Evolutionary conservation across 2,329 filamentous ascomycete species (phyloP).

Genomic region (Arthrinium puccinioides): DNA sequence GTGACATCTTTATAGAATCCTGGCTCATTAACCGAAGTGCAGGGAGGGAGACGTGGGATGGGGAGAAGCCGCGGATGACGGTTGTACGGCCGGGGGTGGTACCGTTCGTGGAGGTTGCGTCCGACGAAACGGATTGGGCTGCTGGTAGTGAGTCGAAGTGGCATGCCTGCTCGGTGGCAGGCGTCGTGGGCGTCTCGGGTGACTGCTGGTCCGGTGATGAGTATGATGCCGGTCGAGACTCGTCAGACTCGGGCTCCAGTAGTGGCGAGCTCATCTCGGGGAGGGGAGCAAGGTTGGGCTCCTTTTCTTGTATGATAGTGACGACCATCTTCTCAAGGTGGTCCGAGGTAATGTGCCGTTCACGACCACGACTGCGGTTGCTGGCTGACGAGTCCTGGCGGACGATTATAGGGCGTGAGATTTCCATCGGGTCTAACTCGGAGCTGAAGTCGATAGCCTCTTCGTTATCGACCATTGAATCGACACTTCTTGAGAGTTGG

Average conservation of each 20-base stretch:
- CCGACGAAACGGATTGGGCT: slow-evolving; percentile 22
- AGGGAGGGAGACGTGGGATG: slow-evolving; percentile 51
- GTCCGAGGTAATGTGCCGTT: slow-evolving; percentile 87
- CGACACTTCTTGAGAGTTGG: slow-evolving; percentile 69
- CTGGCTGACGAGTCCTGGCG: slow-evolving; percentile 65
- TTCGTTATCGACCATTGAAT: slow-evolving; percentile 60
- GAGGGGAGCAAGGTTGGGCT: slow-evolving; percentile 51
- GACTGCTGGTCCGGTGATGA: slow-evolving; percentile 50
- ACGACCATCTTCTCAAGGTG: slow-evolving; percentile 92
- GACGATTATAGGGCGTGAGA: slow-evolving; percentile 59
- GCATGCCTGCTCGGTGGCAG: slow-evolving; percentile 18
- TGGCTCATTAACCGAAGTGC: slow-evolving; percentile 37
- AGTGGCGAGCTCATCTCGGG: slow-evolving; percentile 31
- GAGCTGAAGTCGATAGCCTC: slow-evolving; percentile 53
- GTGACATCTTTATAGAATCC: slow-evolving; percentile 25
- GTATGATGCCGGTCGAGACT: slow-evolving; percentile 18
- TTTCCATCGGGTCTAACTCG: slow-evolving; percentile 48
- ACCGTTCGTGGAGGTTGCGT: slow-evolving; percentile 46
- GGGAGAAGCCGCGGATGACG: slow-evolving; percentile 81
- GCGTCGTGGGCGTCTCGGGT: slow-evolving; percentile 27
- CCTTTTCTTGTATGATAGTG: slow-evolving; percentile 85
- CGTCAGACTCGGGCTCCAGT: slow-evolving; percentile 39
- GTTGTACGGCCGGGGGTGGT: slow-evolving; percentile 36
- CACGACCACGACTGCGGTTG: slow-evolving; percentile 64
- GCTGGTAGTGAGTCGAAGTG: slow-evolving; percentile 12